Conservation (phyloP, 768 basidiomycete species). For the Boletus subparvulus region DNA sequence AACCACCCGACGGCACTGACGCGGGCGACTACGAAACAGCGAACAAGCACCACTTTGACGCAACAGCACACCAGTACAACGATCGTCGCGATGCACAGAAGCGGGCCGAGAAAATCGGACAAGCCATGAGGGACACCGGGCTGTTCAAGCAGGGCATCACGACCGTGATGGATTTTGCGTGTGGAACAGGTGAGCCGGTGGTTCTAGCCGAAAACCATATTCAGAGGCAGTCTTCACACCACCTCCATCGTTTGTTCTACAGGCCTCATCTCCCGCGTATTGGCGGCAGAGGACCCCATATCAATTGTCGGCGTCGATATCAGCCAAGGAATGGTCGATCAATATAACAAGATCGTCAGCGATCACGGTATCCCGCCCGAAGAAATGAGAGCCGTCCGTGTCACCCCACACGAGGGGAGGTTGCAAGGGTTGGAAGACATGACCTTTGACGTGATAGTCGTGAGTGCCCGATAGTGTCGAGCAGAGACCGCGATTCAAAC, state of each 20-base stretch:
- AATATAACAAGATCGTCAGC: conserved; percentile 55
- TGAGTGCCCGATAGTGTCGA: conserved; percentile 35
- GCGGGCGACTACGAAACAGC: conserved; percentile 20
- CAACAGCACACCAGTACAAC: conserved; percentile 26
- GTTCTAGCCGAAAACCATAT: no score
- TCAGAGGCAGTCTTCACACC: neutral
- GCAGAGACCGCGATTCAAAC: neutral
- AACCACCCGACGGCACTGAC: neutral
- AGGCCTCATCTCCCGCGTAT: conserved; percentile 65
- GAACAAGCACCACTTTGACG: conserved; percentile 28
- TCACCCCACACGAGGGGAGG: conserved; percentile 42
- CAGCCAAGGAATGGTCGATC: conserved; percentile 66
- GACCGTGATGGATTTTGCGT: conserved; percentile 70
- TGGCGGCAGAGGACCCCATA: conserved; percentile 59
- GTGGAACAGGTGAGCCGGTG: conserved; percentile 56
- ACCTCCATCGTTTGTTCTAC: neutral
- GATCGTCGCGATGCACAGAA: conserved; percentile 18
- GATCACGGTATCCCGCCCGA: conserved; percentile 64
- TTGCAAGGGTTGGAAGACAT: conserved; percentile 52
- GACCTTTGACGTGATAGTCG: conserved; percentile 70
- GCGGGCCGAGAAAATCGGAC: conserved; percentile 23
- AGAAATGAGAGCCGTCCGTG: conserved; percentile 64
- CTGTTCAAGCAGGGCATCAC: conserved; percentile 57
- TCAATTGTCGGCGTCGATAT: conserved; percentile 74
- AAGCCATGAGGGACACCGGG: conserved; percentile 36